Evolutionary conservation across 176 grass and related monocot genomes (phyloP).

Genomic region (Themeda triandra): DNA sequence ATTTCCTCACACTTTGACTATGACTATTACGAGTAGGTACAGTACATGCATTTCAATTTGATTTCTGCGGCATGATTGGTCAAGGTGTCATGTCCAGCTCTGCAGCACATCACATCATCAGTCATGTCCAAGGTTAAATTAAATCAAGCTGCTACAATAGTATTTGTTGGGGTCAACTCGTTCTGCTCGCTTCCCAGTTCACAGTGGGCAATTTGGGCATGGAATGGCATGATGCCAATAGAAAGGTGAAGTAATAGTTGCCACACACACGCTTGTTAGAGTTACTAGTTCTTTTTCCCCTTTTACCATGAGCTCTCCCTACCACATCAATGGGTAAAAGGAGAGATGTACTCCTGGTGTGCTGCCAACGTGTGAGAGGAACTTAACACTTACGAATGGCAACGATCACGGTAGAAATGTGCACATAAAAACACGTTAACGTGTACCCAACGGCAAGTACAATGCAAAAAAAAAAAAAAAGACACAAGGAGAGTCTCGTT

Average conservation of each 20-base stretch:
- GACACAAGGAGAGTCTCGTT: too few relatives aligned
- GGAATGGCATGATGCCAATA: slow-evolving; percentile 7
- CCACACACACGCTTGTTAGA: not conserved
- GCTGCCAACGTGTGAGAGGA: not conserved
- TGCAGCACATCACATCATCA: slow-evolving; percentile 42
- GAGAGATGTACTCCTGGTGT: not conserved
- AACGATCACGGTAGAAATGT: too few relatives aligned
- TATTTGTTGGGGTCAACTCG: slow-evolving; percentile 12
- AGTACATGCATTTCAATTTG: not conserved
- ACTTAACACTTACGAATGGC: too few relatives aligned
- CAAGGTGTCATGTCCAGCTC: slow-evolving; percentile 36
- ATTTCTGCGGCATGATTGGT: slow-evolving; percentile 16
- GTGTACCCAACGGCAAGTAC: too few relatives aligned
- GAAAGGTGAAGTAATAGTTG: slow-evolving; percentile 12
- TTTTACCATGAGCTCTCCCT: not conserved
- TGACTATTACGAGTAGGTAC: not conserved
- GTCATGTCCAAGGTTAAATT: not conserved
- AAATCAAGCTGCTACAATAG: not conserved
- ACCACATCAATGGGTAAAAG: not conserved
- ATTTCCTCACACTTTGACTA: not conserved
- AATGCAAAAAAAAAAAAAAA: too few relatives aligned
- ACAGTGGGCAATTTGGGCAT: not conserved
- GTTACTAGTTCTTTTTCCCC: not conserved
- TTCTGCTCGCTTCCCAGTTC: not conserved
- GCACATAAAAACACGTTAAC: too few relatives aligned